Base-by-base conservation (phyloP, 352 stramenopile genomes). In the Globisporangium sylvaticum region DNA sequence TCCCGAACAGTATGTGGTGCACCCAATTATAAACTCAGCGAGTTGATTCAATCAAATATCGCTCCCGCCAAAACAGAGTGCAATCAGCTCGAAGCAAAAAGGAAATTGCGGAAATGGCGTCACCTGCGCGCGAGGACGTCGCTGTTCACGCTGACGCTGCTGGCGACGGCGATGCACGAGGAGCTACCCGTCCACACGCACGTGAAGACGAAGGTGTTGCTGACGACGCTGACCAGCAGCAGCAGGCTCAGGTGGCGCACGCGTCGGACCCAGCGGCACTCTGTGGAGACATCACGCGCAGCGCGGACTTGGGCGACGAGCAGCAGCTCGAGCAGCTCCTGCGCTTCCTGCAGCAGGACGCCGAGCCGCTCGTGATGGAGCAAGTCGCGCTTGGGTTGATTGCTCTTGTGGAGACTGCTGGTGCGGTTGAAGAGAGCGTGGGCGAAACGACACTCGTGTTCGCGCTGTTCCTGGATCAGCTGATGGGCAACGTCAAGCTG, bases 311-410 rank as follows among this genome's bases (percentile, higher is more conserved):
- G 25, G 24, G 22, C 7, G 32, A 31, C 20, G 44, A 58, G 59
- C 42, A 56, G 24, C 15, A 46, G 44, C 59, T 53, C 20, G 44
- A 53, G n/a, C 25, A 24, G 20, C 7, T 48, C 20, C 25, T 55
- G 14, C 44, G 34, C 20, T 50, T 65, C 59, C 32, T 65, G 4
- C 29, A 55, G 27, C 27, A 44, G 18, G 27, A 46, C 31, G 25
- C 27, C 1, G 42, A 42, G 15, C 25, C 42, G 20, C 25, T 39
- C 1, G 58, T 64, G 18, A 25, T 44, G 25, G 34, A 64, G 4
- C 59, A 65, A 32, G 59, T 65, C 29, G 59, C 59, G 8, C 42
- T 56, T 32, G 44, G 10, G 9, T 20, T 65, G 22, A 24, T 65
- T 2, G 44, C 14, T 20, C 1, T 8, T 15, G 50, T 57, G 44